phyloP scores from a whole-genome alignment of 306 rosid species.

The Lathyrus tuberosus region DNA sequence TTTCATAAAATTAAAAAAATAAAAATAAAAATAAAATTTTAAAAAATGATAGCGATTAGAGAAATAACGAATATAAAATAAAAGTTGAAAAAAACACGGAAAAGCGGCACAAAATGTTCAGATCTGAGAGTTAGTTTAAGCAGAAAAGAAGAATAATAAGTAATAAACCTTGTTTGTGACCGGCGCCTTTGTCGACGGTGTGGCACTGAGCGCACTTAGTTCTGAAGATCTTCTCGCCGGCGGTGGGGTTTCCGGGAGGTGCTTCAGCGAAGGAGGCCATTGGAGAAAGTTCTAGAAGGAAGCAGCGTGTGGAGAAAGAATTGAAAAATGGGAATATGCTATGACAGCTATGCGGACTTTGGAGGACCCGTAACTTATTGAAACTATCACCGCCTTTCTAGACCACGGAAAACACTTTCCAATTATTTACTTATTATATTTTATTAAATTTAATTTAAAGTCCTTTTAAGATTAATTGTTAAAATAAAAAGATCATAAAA shows the following conservation, averaged over 20 bases:
- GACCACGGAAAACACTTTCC: background rate
- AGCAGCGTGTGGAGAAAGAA: background rate
- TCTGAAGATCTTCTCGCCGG: conserved; percentile 83
- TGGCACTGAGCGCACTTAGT: conserved; percentile 97
- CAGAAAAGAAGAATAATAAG: background rate
- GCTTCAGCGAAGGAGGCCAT: conserved; percentile 87
- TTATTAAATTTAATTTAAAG: too few species aligned
- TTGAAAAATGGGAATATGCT: conserved; percentile 1
- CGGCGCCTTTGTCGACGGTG: conserved; percentile 82
- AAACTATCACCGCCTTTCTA: background rate
- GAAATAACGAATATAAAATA: background rate
- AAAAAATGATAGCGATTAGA: background rate
- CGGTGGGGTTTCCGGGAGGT: conserved; percentile 67
- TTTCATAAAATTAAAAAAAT: background rate
- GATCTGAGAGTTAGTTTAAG: conserved; percentile 7
- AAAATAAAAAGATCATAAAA: too few species aligned
- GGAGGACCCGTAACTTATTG: background rate
- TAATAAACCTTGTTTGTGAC: conserved; percentile 83
- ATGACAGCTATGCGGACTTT: background rate
- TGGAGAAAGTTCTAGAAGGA: background rate
- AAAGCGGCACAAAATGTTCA: background rate
- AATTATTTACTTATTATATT: background rate
- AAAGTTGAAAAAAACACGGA: background rate
- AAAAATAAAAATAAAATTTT: too few species aligned
- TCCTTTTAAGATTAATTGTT: too few species aligned